Conservation (phyloP, 2,329 filamentous ascomycete genomes). For the Penicillium sp. region DNA sequence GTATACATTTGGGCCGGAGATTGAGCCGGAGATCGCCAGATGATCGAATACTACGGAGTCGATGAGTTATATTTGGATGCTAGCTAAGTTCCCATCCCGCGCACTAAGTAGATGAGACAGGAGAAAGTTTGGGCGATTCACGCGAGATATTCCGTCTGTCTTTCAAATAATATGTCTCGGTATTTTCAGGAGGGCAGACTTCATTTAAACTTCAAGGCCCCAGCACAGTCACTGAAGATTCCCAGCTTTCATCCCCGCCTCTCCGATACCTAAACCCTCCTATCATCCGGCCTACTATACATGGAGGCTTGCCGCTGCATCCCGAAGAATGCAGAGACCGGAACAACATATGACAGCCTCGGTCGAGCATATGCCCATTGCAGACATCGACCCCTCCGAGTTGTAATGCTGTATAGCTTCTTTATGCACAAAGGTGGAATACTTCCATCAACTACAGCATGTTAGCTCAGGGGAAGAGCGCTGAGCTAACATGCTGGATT, state of each 20-base stretch:
- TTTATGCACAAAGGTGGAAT: too few species aligned
- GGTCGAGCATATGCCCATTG: not conserved
- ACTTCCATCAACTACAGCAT: too few species aligned
- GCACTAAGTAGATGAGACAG: not conserved
- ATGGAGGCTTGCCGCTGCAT: not conserved
- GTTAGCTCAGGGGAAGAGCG: too few species aligned
- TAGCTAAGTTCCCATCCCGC: not conserved
- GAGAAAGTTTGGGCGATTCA: not conserved
- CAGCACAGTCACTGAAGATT: not conserved
- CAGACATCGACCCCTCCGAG: too few species aligned
- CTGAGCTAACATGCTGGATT: too few species aligned
- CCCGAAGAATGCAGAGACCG: not conserved
- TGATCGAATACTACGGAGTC: not conserved
- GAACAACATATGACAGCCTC: not conserved
- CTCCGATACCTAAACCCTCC: not conserved
- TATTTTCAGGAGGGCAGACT: too few species aligned
- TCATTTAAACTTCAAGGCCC: not conserved
- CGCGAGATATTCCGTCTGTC: not conserved
- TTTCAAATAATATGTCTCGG: too few species aligned
- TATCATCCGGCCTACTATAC: not conserved
- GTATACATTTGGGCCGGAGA: not conserved
- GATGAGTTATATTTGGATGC: not conserved
- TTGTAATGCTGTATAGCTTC: too few species aligned
- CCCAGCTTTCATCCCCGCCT: not conserved
- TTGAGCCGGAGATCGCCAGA: not conserved